Base-by-base conservation (phyloP, 768 basidiomycete genomes). In the Mycena galopus region DNA sequence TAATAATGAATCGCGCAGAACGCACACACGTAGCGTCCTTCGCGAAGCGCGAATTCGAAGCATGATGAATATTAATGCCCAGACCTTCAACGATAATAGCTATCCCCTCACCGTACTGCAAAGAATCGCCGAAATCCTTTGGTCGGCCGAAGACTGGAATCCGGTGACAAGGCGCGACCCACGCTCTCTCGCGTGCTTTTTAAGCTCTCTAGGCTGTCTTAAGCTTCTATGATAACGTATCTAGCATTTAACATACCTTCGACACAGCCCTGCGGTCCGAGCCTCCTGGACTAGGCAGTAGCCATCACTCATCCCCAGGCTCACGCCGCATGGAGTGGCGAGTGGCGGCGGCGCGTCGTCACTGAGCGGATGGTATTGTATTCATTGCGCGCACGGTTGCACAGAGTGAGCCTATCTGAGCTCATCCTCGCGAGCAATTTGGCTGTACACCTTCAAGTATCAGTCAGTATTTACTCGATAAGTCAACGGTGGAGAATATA, bases 291-390 rank as follows among this genome's bases (percentile, higher is more conserved):
- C 35, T 10, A 35, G 56, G 4, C 25, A 14, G 58, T 19, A 39
- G 27, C 14, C 14, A 14, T 39, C 39, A 39, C 4, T 7, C 35
- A 59, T n/a, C 10, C 23, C 10, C 23, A 25, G 14, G 58, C 58
- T 23, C n/a, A 23, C 14, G 17, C 21, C 59, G 12, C 19, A 42
- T 42, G 39, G 25, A 27, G 59, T 61, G 59, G 59, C 59, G 25
- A 27, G 59, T 61, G 59, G 59, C 59, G 39, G 39, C 39, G 39
- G 39, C 39, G 39, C 58, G 37, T 58, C 58, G 58, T 27, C 37
- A 27, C 35, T 61, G 16, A 11, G 57, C 39, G 59, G 59, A 35
- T 17, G 59, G 58, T 39, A 19, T 60, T 23, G n/a, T n/a, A n/a
- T n/a, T n/a, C n/a, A n/a, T n/a, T n/a, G n/a, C 39, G 14, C 6